Conservation (phyloP, 306 rosid species). For the Casuarina equisetifolia region DNA sequence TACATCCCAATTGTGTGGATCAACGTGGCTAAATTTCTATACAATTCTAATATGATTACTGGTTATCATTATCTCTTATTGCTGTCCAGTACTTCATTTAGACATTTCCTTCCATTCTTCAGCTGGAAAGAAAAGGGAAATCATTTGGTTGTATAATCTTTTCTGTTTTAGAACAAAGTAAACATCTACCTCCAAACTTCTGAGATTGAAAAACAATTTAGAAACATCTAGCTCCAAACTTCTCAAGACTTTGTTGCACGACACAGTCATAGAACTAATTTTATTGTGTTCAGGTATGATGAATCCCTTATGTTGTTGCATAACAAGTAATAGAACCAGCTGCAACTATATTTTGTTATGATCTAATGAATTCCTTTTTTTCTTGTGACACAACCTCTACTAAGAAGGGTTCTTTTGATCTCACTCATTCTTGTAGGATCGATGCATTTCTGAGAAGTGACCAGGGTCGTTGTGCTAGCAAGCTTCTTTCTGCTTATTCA, state of each 20-base stretch:
- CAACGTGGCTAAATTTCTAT: not conserved
- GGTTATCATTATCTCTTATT: not conserved
- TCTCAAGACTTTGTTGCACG: not conserved
- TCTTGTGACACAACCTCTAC: not conserved
- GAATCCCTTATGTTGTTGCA: not conserved
- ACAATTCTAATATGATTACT: conserved; percentile 6
- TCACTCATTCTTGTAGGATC: conserved; percentile 44
- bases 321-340: not conserved
- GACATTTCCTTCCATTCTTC: not conserved
- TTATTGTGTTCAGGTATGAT: not conserved
- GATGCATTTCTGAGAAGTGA: conserved; percentile 83
- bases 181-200: not conserved
- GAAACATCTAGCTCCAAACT: conserved; percentile 1
- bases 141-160: not conserved
- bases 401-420: not conserved
- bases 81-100: not conserved
- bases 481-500: conserved; percentile 71
- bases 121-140: not conserved
- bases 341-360: not conserved
- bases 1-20: not conserved
- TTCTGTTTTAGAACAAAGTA: not conserved
- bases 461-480: conserved; percentile 73
- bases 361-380: not conserved
- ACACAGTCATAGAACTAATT: not conserved
- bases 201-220: not conserved